Evolutionary conservation across 768 basidiomycete genomes (phyloP), one percentile per base, ranked within the genome.

Genomic region (Lactifluus rugatus): DNA sequence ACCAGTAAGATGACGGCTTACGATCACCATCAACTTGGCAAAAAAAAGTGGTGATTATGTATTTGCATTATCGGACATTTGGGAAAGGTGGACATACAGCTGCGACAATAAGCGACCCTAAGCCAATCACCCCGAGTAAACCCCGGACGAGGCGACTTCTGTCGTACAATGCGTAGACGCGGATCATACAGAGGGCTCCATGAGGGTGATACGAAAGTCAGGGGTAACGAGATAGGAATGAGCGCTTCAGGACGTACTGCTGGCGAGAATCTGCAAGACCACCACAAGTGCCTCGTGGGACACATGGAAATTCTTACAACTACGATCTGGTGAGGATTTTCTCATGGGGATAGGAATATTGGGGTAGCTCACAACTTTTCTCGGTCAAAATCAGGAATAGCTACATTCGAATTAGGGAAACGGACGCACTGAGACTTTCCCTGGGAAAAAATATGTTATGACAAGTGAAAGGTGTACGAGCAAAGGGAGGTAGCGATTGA

Each of bases 401-500:
- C n/a, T n/a, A 10, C 8, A 34, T 25, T 37, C 9, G 14, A 19
- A 23, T 26, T 3, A 47, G 36, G 21, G 46, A 9, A 11, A 46
- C 14, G 19, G 17, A 58, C 57, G 45, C 51, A 58, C 57, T 17
- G 1, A 1, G 14, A 23, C 6, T 17, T 8, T 23, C 17, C 5
- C 6, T 9, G 3, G 32, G 7, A 23, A 11, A 16, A 68, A 66
- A 50, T 68, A 68, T n/a, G 62, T 65, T 2, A 56, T 60, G 36
- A 62, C 64, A 17, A 69, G 48, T 1, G 64, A 65, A 10, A 68
- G 62, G 32, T 65, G 60, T 10, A 73, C 76, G 32, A 78, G 67
- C 47, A 77, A 67, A 1, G 76, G 71, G 36, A 77, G 64, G 55
- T 82, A 82, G 11, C 80, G 76, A 57, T 79, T 78, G 37, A 78